Evolutionary conservation across 768 basidiomycete genomes (phyloP), one percentile per base, ranked within the genome.

Genomic region (Leccinum uliginosum): DNA sequence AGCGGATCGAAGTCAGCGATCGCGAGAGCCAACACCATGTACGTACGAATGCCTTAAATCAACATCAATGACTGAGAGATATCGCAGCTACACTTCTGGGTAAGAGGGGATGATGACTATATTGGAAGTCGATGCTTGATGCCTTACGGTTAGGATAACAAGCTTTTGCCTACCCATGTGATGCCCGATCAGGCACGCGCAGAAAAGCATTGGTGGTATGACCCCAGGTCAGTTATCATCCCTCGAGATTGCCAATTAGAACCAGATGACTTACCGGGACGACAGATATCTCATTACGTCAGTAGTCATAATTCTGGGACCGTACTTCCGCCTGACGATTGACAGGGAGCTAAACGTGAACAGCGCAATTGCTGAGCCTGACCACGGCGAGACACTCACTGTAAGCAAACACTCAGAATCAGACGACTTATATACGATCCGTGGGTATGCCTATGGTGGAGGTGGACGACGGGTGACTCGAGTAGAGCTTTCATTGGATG

Each of bases 391-490:
- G 57, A 68, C 62, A 24, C 54, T 82, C 7, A 12, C 32, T 21
- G 43, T 68, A 8, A 55, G 53, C 5, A 56, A 61, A 40, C 29
- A 19, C 35, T 51, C 46, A 11, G 19, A 55, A 32, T 54, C 51
- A n/a, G 43, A 57, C 46, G 48, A 48, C 15, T 14, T 38, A 26
- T 85, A 84, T 62, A 64, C 64, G 4, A 44, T 82, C 38, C 70
- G 74, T 52, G 85, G 85, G 5, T 86, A 85, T 54, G 84, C 84
- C 3, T 87, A 86, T 64, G 73, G 76, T 24, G 85, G 85, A 11
- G 83, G 84, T 6, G 84, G 84, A 4, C 74, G 81, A 8, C 74
- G 83, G 17, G 73, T 87, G 19, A 79, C 77, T 4, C 75, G 84
- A 15, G 80, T 85, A 26, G 84, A 87, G 58, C 53, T 85, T 40